These are phyloP conservation scores for Paramecium pentaurelia DNA, from an alignment of 73 alveolate species.

Conservation along the genomic window DNA sequence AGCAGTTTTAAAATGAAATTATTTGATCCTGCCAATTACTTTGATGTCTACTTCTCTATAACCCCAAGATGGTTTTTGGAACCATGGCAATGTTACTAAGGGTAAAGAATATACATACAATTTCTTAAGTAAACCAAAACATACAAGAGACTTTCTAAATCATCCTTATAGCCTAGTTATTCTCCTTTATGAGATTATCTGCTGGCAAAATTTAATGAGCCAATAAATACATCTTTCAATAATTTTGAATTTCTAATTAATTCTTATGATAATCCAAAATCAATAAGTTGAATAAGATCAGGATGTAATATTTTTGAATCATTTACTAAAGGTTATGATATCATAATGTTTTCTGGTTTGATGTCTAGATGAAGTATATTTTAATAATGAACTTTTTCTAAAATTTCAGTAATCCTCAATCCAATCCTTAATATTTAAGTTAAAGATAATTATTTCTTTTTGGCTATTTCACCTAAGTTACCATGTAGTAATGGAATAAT, in stretches of 20 bases:
- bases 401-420: neutral
- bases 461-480: neutral
- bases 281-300: neutral
- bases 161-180: neutral
- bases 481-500: neutral
- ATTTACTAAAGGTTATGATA: neutral
- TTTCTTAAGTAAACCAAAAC: neutral
- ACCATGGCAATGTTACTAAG: neutral
- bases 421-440: neutral
- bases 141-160: neutral
- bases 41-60: neutral
- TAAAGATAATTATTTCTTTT: neutral
- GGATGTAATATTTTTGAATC: neutral
- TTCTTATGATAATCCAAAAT: neutral
- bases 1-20: neutral
- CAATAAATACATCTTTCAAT: neutral
- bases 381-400: neutral
- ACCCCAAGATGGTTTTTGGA: neutral
- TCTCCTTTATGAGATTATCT: neutral
- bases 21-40: neutral
- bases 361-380: neutral
- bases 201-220: neutral
- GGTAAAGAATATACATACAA: neutral
- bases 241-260: neutral
- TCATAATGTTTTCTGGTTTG: neutral